Conservation (phyloP, 2,329 filamentous ascomycete genomes). For the Bisporella sp. region DNA sequence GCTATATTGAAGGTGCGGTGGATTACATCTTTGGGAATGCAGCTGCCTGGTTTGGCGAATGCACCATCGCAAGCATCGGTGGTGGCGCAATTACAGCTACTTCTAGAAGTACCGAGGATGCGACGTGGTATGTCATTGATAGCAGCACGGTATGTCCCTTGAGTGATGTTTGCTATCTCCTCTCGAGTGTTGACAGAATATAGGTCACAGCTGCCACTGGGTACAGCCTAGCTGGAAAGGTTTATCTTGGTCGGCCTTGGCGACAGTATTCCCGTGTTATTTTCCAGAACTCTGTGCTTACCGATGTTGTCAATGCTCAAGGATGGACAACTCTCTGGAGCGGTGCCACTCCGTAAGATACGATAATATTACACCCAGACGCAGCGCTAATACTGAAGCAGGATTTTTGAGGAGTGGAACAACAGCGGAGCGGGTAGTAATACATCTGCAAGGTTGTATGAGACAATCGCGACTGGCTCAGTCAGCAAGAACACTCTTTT, state of each 20-base stretch:
- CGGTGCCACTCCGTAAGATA: conserved; percentile 11
- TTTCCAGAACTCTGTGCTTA: conserved; percentile 39
- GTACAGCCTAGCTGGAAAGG: conserved; percentile 26
- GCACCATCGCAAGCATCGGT: conserved; percentile 22
- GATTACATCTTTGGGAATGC: conserved; percentile 52
- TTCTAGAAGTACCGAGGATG: background rate
- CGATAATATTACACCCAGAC: no score
- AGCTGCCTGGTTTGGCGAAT: conserved; percentile 42
- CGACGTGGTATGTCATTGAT: conserved; percentile 2
- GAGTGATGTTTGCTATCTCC: no score
- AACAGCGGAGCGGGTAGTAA: conserved; percentile 2
- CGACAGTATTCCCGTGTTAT: conserved; percentile 39
- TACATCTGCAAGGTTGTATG: conserved; percentile 1
- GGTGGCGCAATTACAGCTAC: conserved; percentile 4
- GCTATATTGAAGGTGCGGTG: conserved; percentile 44
- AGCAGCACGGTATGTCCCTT: no score
- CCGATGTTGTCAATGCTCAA: conserved; percentile 38
- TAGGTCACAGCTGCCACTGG: conserved; percentile 12
- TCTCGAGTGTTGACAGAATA: no score
- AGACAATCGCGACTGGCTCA: conserved; percentile 1
- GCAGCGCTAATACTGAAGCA: background rate
- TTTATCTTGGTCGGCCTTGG: conserved; percentile 46
- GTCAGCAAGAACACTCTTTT: background rate
- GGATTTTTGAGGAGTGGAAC: conserved; percentile 4
- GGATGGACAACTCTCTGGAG: conserved; percentile 35